Base-by-base conservation (phyloP, 148 eudicot genomes). In the Heliamphora exappendiculata region DNA sequence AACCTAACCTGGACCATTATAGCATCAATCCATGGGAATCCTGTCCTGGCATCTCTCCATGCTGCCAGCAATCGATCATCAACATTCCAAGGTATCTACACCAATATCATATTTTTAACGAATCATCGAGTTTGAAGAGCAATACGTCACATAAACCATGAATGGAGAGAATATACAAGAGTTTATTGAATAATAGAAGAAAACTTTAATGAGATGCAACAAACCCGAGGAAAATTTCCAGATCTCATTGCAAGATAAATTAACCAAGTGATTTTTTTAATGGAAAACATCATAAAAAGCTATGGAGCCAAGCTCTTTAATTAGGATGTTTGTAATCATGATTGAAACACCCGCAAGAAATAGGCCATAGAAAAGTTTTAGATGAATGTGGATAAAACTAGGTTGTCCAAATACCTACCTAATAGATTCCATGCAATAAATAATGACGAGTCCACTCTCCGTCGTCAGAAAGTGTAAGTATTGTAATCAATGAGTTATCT, bases 11-110 rank as follows among this genome's bases (percentile, higher is more conserved):
- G 98, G 64, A 88, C 70, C 98, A 94, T 94, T 77, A 91, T 88
- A 72, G 98, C 97, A 81, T 94, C 98, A 78, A 94, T 94, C 98
- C 98, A 94, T 63, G 98, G 98, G 79, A 85, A 94, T 57, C 98
- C 98, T 53, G 98, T 94, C 82, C 84, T 87, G 65, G 90, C 93
- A 82, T 91, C 98, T 82, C 98, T 90, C 98, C 98, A 94, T 54
- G 95, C 98, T 74, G 90, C 86, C 54, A 94, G 80, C 76, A 91
- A 69, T 79, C 82, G 81, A 39, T 81, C 86, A 67, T 94, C 90
- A 42, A 85, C 86, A 57, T 85, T 88, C 97, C 98, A 94, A 82
- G 97, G 97, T 80, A 94, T 89, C 98, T 94, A 75, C 36, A 72
- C 39, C 45, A 83, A 58, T 59, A 70, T 42, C 44, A 59, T 49